phyloP scores from a whole-genome alignment of 1,284 basidiomycete genomes.

The Ganoderma meredithae region DNA sequence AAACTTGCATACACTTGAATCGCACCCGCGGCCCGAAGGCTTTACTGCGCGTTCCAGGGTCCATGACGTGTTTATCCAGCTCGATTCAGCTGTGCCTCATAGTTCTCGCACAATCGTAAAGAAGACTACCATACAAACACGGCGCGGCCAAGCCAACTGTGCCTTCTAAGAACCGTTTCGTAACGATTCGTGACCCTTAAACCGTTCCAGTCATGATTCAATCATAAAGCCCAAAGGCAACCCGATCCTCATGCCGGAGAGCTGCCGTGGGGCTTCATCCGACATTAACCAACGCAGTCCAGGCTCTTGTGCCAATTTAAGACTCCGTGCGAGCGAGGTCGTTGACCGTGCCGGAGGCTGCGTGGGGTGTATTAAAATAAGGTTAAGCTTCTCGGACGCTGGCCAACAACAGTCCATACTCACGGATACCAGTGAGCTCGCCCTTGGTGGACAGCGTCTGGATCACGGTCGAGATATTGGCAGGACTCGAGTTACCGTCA shows the following conservation, averaged over 20 bases:
- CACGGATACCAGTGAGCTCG: conserved; percentile 40
- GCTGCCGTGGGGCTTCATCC: neutral
- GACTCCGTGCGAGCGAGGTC: conserved; percentile 36
- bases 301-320: neutral
- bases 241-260: neutral
- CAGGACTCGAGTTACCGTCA: conserved; percentile 42
- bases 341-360: conserved; percentile 38
- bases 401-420: conserved; percentile 14
- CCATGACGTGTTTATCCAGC: neutral
- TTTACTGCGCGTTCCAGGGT: neutral
- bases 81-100: conserved; percentile 1
- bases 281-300: neutral
- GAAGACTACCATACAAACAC: neutral
- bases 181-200: neutral
- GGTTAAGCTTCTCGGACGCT: neutral
- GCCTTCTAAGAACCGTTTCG: neutral
- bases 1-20: conserved; percentile 9
- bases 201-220: neutral
- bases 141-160: neutral
- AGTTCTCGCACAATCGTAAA: neutral
- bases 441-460: conserved; percentile 36
- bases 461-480: conserved; percentile 37
- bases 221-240: neutral
- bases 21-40: neutral
- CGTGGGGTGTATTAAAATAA: neutral